A percentile compares a stretch with the other conserved stretches of the same genome.
phyloP scores from a whole-genome alignment of 495 filamentous ascomycete genomes.

The Penicillium taxi region DNA sequence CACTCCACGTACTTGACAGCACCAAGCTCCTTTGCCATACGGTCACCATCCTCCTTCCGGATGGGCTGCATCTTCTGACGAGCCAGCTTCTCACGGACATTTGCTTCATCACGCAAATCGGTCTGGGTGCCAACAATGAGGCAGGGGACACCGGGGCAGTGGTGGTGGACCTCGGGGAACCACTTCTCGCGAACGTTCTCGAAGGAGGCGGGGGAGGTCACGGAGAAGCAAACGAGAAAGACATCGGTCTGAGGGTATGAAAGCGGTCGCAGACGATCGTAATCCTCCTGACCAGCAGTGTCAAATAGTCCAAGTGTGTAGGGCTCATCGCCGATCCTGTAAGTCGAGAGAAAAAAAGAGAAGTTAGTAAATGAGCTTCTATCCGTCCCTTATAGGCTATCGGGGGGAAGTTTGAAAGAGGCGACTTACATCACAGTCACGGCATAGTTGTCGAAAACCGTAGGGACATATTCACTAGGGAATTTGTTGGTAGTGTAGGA shows the following conservation, averaged over 20 bases:
- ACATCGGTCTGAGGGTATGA: constrained; percentile 99
- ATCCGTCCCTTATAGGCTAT: too few species aligned
- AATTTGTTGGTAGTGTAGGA: constrained; percentile 99
- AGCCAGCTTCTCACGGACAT: constrained; percentile 79
- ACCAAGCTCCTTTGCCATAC: constrained; percentile 91
- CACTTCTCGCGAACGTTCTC: constrained; percentile 99
- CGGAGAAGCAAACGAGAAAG: constrained; percentile 97
- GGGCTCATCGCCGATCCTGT: constrained; percentile 96
- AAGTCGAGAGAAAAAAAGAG: neutral
- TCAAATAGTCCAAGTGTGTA: constrained; percentile 97
- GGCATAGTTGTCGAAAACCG: constrained; percentile 99
- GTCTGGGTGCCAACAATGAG: constrained; percentile 97
- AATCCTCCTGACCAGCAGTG: constrained; percentile 98
- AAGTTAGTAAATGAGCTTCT: too few species aligned
- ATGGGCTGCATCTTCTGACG: constrained; percentile 96
- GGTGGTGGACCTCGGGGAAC: constrained; percentile 97
- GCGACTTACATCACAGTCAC: constrained; percentile 93
- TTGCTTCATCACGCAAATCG: constrained; percentile 87
- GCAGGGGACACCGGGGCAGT: constrained; percentile 96
- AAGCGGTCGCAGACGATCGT: constrained; percentile 90
- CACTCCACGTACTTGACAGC: constrained; percentile 99
- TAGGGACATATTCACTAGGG: constrained; percentile 98
- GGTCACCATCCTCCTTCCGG: constrained; percentile 82
- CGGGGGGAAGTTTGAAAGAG: too few species aligned
- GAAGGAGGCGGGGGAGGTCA: constrained; percentile 97